A percentile compares a stretch with the other conserved stretches of the same genome.
Evolutionary conservation across 2,329 filamentous ascomycete genomes (phyloP).

Genomic region (Alternaria arborescens): DNA sequence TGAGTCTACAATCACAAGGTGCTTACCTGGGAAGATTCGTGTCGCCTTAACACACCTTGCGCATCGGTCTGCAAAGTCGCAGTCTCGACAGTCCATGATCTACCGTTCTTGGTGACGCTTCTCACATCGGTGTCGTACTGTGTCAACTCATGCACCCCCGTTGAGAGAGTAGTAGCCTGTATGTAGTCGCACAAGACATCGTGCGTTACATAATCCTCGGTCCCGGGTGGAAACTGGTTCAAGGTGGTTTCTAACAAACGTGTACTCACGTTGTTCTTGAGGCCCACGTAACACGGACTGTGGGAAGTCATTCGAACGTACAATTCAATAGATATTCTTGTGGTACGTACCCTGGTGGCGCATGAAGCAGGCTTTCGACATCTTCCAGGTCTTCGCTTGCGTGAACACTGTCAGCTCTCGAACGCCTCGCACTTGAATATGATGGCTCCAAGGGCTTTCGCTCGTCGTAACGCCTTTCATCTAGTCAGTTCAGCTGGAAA

Average conservation of each 20-base stretch:
- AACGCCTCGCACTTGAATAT: constrained; percentile 52
- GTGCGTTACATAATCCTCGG: constrained; percentile 67
- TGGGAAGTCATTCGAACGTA: constrained; percentile 11
- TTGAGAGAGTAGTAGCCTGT: constrained; percentile 62
- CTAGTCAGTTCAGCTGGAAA: background rate
- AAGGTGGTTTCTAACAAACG: constrained; percentile 60
- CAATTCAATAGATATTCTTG: background rate
- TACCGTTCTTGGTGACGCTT: constrained; percentile 56
- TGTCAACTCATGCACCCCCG: constrained; percentile 61
- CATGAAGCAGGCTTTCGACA: constrained; percentile 47
- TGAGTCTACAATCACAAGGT: accelerated
- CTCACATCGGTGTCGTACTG: constrained; percentile 69
- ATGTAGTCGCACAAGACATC: constrained; percentile 67
- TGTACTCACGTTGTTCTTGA: constrained; percentile 64
- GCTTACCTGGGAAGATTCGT: constrained; percentile 12
- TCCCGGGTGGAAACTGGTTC: constrained; percentile 66
- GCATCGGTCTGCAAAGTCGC: constrained; percentile 50
- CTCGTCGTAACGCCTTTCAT: constrained; percentile 59
- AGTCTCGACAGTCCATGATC: constrained; percentile 63
- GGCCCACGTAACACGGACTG: constrained; percentile 62
- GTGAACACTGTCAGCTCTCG: constrained; percentile 29
- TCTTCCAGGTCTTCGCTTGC: constrained; percentile 17
- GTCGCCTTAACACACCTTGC: constrained; percentile 20
- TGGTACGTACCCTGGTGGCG: constrained; percentile 59
- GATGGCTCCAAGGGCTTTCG: constrained; percentile 57